Conservation (phyloP, 1,284 basidiomycete species). For the Pulchroboletus neoregius region DNA sequence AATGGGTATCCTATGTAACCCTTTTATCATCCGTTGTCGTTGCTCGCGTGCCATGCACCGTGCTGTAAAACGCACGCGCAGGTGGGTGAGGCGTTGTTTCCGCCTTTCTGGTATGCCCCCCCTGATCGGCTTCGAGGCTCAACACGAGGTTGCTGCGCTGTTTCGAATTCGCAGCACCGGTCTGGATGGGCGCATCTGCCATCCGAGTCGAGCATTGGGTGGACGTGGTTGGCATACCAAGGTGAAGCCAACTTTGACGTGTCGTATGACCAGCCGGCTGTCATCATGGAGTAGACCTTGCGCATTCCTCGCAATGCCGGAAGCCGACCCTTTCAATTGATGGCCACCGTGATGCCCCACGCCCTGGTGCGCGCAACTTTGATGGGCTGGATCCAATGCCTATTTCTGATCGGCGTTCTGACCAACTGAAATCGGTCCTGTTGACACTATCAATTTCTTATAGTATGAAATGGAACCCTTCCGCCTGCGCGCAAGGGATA, state of each 20-base stretch:
- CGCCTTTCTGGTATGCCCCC: not conserved
- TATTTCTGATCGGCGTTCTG: slow-evolving; percentile 13
- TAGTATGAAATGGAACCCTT: slow-evolving; percentile 12
- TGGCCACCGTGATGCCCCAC: not conserved
- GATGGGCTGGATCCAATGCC: not conserved
- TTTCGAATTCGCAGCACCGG: not conserved
- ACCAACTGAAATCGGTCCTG: not conserved
- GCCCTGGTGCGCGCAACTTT: not conserved
- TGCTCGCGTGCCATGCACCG: not conserved
- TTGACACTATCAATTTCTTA: too few species aligned
- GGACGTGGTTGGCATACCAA: too few species aligned
- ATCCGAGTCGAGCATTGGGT: not conserved
- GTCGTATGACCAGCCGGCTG: too few species aligned
- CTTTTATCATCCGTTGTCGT: slow-evolving; percentile 13
- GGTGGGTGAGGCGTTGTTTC: slow-evolving; percentile 6
- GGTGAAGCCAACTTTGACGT: too few species aligned
- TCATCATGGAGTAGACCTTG: too few species aligned
- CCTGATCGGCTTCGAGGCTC: slow-evolving; percentile 17
- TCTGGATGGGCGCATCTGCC: too few species aligned
- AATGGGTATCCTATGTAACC: not conserved
- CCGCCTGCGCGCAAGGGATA: not conserved
- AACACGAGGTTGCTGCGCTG: slow-evolving; percentile 12
- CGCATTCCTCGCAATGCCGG: too few species aligned
- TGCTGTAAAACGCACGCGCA: not conserved
- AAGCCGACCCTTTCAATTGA: not conserved